A percentile compares a stretch with the other conserved stretches of the same genome.
These are phyloP conservation scores for Golubevia pallescens DNA, from an alignment of 1,284 basidiomycete genomes.

Conservation along the genomic window DNA sequence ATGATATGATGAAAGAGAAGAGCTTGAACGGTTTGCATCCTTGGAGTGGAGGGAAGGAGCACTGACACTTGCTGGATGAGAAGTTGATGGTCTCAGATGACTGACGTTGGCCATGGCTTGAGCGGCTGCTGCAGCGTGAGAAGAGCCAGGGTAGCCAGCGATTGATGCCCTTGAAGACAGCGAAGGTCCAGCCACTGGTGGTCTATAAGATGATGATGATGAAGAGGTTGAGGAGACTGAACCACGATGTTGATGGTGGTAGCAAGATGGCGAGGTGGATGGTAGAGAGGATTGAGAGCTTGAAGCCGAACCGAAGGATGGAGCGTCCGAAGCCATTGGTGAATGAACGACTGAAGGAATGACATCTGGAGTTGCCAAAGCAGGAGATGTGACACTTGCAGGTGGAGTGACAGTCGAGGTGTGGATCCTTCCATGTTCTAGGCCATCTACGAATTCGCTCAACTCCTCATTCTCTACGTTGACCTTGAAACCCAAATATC, in stretches of 20 bases:
- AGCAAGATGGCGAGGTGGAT: conserved; percentile 5
- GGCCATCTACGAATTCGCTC: conserved; percentile 40
- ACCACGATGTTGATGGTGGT: conserved; percentile 15
- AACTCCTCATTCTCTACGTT: conserved; percentile 50
- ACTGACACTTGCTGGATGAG: conserved; percentile 14
- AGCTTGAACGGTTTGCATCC: conserved; percentile 29
- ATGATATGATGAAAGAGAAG: conserved; percentile 21
- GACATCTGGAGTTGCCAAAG: neutral
- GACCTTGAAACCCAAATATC: conserved; percentile 51
- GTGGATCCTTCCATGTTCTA: conserved; percentile 25
- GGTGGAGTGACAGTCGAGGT: neutral
- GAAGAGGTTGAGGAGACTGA: neutral
- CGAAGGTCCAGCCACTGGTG: neutral
- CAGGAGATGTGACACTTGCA: neutral
- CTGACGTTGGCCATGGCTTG: conserved; percentile 32
- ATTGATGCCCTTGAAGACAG: neutral
- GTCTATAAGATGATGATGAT: neutral
- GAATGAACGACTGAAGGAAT: conserved; percentile 21
- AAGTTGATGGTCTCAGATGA: conserved; percentile 10
- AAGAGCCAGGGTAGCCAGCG: neutral
- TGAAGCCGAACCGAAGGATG: conserved; percentile 23
- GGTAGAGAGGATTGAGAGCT: conserved; percentile 12
- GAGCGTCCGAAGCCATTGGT: conserved; percentile 18
- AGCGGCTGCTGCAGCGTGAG: conserved; percentile 19
- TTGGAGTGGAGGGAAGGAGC: conserved; percentile 24